Conservation (phyloP, 352 stramenopile genomes). For the Phytopythium kandeliae region DNA sequence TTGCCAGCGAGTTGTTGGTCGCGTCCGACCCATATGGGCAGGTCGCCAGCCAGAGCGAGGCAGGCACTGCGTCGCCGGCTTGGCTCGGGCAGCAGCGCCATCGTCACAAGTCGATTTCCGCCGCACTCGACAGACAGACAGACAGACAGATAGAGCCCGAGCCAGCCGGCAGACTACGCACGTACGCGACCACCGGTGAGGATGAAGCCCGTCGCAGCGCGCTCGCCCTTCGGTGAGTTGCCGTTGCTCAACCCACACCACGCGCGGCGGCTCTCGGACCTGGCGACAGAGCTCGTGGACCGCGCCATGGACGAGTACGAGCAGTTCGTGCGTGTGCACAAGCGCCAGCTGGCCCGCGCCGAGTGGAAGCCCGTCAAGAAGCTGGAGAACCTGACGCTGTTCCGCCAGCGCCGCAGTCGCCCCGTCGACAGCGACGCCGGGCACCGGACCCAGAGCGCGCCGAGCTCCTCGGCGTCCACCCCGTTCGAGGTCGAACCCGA, state of each 20-base stretch:
- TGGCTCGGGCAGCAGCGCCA: neutral
- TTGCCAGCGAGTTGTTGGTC: neutral
- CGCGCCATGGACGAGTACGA: constrained; percentile 28
- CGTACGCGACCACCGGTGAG: neutral
- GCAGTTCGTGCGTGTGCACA: constrained; percentile 9
- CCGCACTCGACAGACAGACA: neutral
- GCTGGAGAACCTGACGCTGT: constrained; percentile 27
- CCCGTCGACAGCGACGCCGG: neutral
- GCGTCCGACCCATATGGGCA: neutral
- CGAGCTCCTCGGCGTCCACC: neutral
- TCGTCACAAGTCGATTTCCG: constrained; percentile 4
- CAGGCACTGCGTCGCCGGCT: neutral
- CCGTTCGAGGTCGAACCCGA: constrained; percentile 8
- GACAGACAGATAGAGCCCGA: too few relatives aligned
- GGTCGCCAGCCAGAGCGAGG: neutral
- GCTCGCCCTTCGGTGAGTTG: constrained; percentile 19
- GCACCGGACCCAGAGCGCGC: neutral
- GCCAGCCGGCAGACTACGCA: neutral
- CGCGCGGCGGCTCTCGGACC: constrained; percentile 9
- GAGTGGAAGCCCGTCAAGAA: constrained; percentile 35
- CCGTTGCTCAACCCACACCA: constrained; percentile 11
- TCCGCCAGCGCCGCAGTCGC: constrained; percentile 15
- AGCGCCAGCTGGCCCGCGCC: constrained; percentile 10
- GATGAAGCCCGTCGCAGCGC: constrained; percentile 26
- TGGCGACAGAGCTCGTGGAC: constrained; percentile 15